These are phyloP conservation scores for Eucalyptus polyanthemos DNA, from an alignment of 345 rosid species.

Conservation along the genomic window DNA sequence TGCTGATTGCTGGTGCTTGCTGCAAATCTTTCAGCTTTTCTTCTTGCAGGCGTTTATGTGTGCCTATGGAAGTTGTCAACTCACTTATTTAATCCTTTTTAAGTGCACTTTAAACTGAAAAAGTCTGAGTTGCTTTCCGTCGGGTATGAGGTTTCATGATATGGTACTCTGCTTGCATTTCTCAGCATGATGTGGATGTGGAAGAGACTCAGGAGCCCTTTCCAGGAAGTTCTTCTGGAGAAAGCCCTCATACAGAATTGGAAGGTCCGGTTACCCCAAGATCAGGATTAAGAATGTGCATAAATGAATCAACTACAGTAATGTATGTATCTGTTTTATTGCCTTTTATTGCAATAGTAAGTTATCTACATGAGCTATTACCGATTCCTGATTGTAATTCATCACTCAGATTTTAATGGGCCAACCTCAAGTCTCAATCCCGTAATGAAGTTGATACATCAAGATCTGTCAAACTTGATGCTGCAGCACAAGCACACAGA, in stretches of 20 bases:
- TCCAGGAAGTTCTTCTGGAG: conserved; percentile 16
- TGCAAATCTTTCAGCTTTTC: background rate
- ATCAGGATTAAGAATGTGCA: conserved; percentile 64
- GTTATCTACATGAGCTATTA: background rate
- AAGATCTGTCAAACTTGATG: conserved; percentile 54
- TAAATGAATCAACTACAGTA: conserved; percentile 3
- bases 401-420: conserved; percentile 6
- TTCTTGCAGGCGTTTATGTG: background rate
- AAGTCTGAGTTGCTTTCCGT: background rate
- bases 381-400: background rate
- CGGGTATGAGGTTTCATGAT: background rate
- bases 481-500: conserved; percentile 53
- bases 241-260: conserved; percentile 21
- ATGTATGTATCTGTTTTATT: background rate
- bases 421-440: conserved; percentile 19
- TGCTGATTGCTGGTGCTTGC: background rate
- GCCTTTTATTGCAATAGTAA: background rate
- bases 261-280: conserved; percentile 32
- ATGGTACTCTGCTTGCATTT: background rate
- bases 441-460: conserved; percentile 22
- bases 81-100: background rate
- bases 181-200: conserved; percentile 31
- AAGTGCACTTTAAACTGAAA: background rate
- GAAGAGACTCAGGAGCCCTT: conserved; percentile 18
- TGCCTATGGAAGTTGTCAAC: background rate